These are phyloP conservation scores for Dactylellina parvicollis DNA, from an alignment of 2,329 filamentous ascomycete genomes.

Conservation along the genomic window DNA sequence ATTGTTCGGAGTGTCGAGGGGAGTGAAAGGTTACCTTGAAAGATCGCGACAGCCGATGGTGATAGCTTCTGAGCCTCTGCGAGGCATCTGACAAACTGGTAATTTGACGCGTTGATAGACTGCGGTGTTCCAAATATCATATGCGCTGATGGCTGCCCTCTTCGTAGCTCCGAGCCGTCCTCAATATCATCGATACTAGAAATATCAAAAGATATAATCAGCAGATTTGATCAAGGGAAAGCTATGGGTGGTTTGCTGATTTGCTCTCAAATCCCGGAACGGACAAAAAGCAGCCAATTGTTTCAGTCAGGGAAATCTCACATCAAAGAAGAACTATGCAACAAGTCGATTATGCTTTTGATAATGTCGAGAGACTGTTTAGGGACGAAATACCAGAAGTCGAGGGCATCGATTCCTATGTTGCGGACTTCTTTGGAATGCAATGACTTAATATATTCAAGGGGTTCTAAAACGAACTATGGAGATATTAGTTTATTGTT, in stretches of 20 bases:
- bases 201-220: neutral
- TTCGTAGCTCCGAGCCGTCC: slow-evolving; percentile 7
- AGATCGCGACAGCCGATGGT: neutral
- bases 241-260: too few relatives aligned
- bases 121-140: slow-evolving; percentile 27
- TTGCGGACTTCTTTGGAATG: slow-evolving; percentile 21
- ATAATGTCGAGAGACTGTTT: slow-evolving; percentile 11
- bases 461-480: neutral
- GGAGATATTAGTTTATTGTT: neutral
- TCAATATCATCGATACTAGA: slow-evolving; percentile 26
- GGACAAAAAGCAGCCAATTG: too few relatives aligned
- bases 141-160: slow-evolving; percentile 17
- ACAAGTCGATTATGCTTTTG: slow-evolving; percentile 4
- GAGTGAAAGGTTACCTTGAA: too few relatives aligned
- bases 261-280: too few relatives aligned
- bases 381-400: slow-evolving; percentile 30
- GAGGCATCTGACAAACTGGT: slow-evolving; percentile 10
- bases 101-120: slow-evolving; percentile 19
- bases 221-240: too few relatives aligned
- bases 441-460: slow-evolving; percentile 8
- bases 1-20: too few relatives aligned
- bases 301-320: too few relatives aligned
- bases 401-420: slow-evolving; percentile 21
- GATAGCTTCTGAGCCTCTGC: slow-evolving; percentile 1
- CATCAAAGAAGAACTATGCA: slow-evolving; percentile 15